A percentile compares a stretch with the other conserved stretches of the same genome.
Conservation (phyloP, 768 basidiomycete genomes). For the Leucosporidium scottii region DNA sequence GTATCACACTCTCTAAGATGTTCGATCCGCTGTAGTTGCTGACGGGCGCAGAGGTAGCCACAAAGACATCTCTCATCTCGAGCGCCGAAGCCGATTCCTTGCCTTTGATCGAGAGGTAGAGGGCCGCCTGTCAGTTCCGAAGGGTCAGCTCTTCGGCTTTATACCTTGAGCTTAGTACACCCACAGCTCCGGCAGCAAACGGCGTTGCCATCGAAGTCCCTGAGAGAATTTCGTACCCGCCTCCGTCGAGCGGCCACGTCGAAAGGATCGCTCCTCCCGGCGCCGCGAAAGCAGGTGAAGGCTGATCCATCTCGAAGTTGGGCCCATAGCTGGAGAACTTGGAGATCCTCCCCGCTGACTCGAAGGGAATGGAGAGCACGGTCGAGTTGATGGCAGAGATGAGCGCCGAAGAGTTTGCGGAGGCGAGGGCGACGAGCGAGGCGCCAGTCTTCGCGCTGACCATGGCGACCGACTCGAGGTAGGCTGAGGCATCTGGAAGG, state of each 20-base stretch:
- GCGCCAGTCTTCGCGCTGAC: neutral
- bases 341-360: neutral
- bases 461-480: neutral
- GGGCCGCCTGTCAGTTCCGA: neutral
- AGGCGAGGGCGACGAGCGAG: neutral
- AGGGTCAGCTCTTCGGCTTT: neutral
- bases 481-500: neutral
- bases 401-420: neutral
- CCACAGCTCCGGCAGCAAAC: neutral
- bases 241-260: constrained; percentile 47
- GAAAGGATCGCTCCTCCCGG: constrained; percentile 45
- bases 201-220: neutral
- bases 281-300: constrained; percentile 3
- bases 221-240: constrained; percentile 40
- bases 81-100: neutral
- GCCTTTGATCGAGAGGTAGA: neutral
- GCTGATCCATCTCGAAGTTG: neutral
- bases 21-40: neutral
- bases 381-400: neutral
- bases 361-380: neutral
- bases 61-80: neutral
- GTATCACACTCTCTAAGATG: neutral
- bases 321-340: neutral
- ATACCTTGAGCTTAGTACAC: too few species aligned
- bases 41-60: neutral